These are phyloP conservation scores for Kwoniella shivajii DNA, from an alignment of 1,284 basidiomycete species.

Conservation along the genomic window DNA sequence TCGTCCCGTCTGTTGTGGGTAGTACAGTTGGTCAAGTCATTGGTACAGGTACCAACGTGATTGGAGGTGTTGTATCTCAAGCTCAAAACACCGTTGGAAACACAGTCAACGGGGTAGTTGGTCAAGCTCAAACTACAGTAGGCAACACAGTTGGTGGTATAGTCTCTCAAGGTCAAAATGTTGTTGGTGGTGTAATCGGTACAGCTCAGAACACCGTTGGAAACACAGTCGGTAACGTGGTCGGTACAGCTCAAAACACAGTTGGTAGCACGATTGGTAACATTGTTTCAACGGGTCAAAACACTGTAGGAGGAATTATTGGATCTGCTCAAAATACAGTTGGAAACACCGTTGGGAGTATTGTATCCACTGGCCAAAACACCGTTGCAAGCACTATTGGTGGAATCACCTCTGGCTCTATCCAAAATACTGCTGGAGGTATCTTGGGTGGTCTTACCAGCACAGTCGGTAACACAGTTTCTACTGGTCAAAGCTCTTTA, in stretches of 20 bases:
- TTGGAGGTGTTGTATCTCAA: neutral
- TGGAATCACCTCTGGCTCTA: neutral
- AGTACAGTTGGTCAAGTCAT: neutral
- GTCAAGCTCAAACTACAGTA: neutral
- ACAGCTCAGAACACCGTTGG: neutral
- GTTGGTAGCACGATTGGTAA: neutral
- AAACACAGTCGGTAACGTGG: neutral
- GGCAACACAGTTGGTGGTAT: neutral
- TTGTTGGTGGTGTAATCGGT: neutral
- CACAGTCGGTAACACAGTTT: constrained; percentile 1
- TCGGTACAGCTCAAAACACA: neutral
- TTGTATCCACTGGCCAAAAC: neutral
- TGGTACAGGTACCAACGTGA: neutral
- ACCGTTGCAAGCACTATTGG: neutral
- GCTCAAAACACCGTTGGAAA: neutral
- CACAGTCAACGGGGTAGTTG: neutral
- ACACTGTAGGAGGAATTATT: neutral
- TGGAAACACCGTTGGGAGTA: neutral
- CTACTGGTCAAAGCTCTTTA: neutral
- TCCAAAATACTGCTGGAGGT: neutral
- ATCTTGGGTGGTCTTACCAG: neutral
- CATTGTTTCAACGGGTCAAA: neutral
- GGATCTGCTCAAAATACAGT: neutral
- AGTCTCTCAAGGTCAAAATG: neutral
- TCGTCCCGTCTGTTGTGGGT: neutral